phyloP scores from a whole-genome alignment of 306 rosid species.

The Medicago arabica region DNA sequence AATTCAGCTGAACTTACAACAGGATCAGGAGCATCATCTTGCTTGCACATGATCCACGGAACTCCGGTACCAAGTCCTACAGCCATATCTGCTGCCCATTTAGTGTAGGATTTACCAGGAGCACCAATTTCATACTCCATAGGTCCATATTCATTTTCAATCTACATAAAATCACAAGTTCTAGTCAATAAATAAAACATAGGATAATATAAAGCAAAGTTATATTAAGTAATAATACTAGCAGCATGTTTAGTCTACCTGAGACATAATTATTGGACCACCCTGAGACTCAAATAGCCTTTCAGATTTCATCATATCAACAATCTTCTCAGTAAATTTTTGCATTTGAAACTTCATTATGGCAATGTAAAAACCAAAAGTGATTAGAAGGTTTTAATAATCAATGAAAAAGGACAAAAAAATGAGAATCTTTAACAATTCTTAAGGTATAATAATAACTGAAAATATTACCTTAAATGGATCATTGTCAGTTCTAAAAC shows the following conservation, averaged over 20 bases:
- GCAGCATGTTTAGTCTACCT: constrained; percentile 55
- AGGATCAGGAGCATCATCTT: constrained; percentile 99
- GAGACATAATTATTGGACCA: constrained; percentile 94
- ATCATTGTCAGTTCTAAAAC: constrained; percentile 86
- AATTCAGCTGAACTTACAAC: constrained; percentile 63
- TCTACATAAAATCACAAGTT: constrained; percentile 55
- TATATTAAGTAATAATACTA: constrained; percentile 27
- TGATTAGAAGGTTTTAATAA: constrained; percentile 21
- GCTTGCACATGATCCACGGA: constrained; percentile 99
- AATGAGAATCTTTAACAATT: not conserved
- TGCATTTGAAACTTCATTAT: constrained; percentile 77
- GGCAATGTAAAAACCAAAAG: constrained; percentile 42
- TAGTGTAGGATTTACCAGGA: constrained; percentile 78
- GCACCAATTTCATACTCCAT: constrained; percentile 84
- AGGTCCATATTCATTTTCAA: constrained; percentile 99
- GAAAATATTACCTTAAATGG: constrained; percentile 82
- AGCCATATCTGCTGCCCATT: constrained; percentile 98
- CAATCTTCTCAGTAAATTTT: constrained; percentile 84
- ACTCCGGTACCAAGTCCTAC: constrained; percentile 86
- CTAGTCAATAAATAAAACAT: constrained; percentile 17
- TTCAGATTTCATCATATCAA: constrained; percentile 90
- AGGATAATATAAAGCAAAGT: constrained; percentile 20
- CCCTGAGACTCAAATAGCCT: constrained; percentile 82
- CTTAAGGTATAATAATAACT: constrained; percentile 19
- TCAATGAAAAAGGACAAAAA: constrained; percentile 19